Evolutionary conservation across 345 rosid genomes (phyloP).

Genomic region (Pugionium dolabratum): DNA sequence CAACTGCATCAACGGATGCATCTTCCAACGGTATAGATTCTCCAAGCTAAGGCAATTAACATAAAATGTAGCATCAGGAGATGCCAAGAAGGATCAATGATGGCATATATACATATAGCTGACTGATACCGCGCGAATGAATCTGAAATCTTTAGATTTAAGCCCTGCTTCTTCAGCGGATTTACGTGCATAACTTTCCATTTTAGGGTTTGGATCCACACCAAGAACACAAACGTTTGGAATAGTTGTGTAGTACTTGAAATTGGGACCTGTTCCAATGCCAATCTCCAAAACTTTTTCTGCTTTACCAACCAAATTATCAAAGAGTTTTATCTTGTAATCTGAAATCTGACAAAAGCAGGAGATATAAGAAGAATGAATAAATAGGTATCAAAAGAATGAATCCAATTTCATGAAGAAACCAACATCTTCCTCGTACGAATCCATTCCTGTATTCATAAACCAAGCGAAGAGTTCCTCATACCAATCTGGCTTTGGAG

Average conservation of each 20-base stretch:
- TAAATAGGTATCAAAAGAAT: not conserved
- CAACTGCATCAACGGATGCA: constrained; percentile 78
- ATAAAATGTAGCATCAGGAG: not conserved
- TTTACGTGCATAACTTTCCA: constrained; percentile 67
- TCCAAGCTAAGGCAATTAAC: constrained; percentile 53
- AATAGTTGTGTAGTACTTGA: constrained; percentile 58
- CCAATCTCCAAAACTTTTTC: constrained; percentile 78
- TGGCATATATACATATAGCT: not conserved
- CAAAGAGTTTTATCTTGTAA: constrained; percentile 63
- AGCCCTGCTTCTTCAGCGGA: constrained; percentile 72
- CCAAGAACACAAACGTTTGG: constrained; percentile 59
- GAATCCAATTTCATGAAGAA: not conserved
- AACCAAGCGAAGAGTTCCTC: constrained; percentile 67
- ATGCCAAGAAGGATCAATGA: not conserved
- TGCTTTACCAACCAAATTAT: constrained; percentile 58
- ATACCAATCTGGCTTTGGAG: constrained; percentile 79
- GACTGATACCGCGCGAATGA: constrained; percentile 57
- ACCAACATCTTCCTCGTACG: constrained; percentile 75
- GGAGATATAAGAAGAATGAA: not conserved
- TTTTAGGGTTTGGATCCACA: constrained; percentile 70
- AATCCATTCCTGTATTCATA: constrained; percentile 46
- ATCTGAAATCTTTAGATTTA: constrained; percentile 53
- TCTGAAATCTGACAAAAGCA: constrained; percentile 51
- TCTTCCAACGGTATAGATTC: constrained; percentile 75
- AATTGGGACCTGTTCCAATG: constrained; percentile 84